Evolutionary conservation across 805 yeast species (phyloP).

Genomic region (Nakazawaea wyomingensis): DNA sequence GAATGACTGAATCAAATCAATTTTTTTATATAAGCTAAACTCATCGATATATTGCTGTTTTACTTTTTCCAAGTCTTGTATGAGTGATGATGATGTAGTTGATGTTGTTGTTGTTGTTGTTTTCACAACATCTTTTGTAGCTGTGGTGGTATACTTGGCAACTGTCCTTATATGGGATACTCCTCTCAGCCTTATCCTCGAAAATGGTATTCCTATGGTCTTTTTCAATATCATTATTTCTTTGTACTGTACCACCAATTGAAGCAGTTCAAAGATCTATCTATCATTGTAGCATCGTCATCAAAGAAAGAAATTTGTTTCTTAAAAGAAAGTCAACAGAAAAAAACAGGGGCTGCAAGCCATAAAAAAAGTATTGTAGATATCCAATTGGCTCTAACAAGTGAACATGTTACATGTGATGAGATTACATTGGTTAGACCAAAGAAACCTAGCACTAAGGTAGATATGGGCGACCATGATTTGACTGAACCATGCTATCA

Average conservation of each 20-base stretch:
- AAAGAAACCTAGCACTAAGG: too few relatives aligned
- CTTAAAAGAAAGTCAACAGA: too few relatives aligned
- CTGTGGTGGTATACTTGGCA: background rate
- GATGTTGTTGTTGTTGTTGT: background rate
- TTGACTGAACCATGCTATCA: too few relatives aligned
- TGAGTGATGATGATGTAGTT: background rate
- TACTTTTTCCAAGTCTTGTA: slow-evolving; percentile 3
- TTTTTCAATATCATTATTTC: background rate
- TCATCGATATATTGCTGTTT: slow-evolving; percentile 7
- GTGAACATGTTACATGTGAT: too few relatives aligned
- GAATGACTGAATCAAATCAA: slow-evolving; percentile 3
- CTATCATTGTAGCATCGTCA: too few relatives aligned
- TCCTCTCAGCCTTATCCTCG: background rate
- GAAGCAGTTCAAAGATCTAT: too few relatives aligned
- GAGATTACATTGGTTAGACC: too few relatives aligned
- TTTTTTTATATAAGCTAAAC: slow-evolving; percentile 6
- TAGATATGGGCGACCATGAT: too few relatives aligned
- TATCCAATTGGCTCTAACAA: background rate
- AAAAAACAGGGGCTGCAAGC: background rate
- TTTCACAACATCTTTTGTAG: background rate
- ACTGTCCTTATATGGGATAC: background rate
- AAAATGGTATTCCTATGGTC: background rate
- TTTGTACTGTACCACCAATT: too few relatives aligned
- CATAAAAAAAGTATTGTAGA: background rate
- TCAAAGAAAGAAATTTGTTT: too few relatives aligned